Percentiles rank a stretch among this genome's conserved stretches.
Conservation (phyloP, 345 rosid species). For the Laguncularia racemosa region DNA sequence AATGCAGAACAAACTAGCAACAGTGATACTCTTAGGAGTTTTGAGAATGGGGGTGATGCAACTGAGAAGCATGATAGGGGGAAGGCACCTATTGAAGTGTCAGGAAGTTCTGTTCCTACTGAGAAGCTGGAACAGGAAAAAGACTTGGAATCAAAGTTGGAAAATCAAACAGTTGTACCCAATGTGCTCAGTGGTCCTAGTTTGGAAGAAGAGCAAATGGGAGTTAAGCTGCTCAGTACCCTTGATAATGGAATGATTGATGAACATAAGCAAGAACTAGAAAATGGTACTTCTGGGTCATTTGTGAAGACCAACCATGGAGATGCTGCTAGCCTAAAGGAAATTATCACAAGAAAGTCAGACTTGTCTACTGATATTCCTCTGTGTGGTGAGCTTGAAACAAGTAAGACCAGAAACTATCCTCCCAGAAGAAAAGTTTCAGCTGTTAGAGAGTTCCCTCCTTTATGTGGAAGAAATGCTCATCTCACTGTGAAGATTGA, state of each 20-base stretch:
- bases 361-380: not conserved
- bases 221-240: slow-evolving; percentile 8
- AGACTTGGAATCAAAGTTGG: too few relatives aligned
- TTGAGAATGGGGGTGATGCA: slow-evolving; percentile 4
- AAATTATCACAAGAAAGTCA: slow-evolving; percentile 5
- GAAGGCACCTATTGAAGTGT: slow-evolving; percentile 8
- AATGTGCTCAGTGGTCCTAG: slow-evolving; percentile 1
- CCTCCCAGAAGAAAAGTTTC: slow-evolving; percentile 40
- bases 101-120: not conserved
- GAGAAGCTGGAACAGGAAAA: not conserved
- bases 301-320: slow-evolving; percentile 4
- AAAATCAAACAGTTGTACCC: too few relatives aligned
- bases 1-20: slow-evolving; percentile 5
- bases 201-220: slow-evolving; percentile 1
- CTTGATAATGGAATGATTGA: slow-evolving; percentile 4
- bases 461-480: slow-evolving; percentile 38
- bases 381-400: slow-evolving; percentile 7
- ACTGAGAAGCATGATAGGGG: slow-evolving; percentile 2
- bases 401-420: slow-evolving; percentile 18
- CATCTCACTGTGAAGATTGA: slow-evolving; percentile 10
- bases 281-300: slow-evolving; percentile 5
- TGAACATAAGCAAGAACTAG: slow-evolving; percentile 7
- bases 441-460: slow-evolving; percentile 50
- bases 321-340: slow-evolving; percentile 10
- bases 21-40: not conserved